These are phyloP conservation scores for Clavispora fructus DNA, from an alignment of 805 yeast species.

Conservation along the genomic window DNA sequence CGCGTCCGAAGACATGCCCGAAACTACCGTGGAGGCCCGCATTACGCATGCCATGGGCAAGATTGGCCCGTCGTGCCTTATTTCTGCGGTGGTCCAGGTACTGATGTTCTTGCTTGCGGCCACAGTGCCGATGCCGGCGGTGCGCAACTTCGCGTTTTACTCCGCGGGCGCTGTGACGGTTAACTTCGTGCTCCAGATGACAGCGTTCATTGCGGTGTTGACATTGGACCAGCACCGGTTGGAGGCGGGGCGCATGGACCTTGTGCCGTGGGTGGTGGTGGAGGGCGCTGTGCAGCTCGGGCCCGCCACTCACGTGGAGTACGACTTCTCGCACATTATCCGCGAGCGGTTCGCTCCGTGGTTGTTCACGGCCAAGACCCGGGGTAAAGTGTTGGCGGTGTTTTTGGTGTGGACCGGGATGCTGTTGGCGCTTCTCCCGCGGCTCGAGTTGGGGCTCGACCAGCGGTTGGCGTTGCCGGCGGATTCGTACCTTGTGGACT, in stretches of 20 bases:
- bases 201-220: constrained; percentile 72
- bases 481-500: constrained; percentile 74
- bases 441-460: constrained; percentile 73
- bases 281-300: constrained; percentile 5
- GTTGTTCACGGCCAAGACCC: constrained; percentile 44
- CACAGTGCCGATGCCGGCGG: constrained; percentile 91
- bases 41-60: constrained; percentile 60
- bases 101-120: constrained; percentile 76
- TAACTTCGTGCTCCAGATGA: constrained; percentile 73
- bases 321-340: constrained; percentile 32
- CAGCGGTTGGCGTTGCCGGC: constrained; percentile 84
- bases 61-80: constrained; percentile 82
- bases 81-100: constrained; percentile 75
- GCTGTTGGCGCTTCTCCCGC: constrained; percentile 66
- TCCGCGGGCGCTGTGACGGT: constrained; percentile 81
- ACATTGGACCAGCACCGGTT: constrained; percentile 60
- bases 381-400: constrained; percentile 43
- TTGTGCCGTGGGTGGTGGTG: constrained; percentile 50
- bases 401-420: constrained; percentile 64
- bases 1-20: constrained; percentile 42
- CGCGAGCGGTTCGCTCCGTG: constrained; percentile 53
- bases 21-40: constrained; percentile 42
- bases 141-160: constrained; percentile 84
- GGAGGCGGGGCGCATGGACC: constrained; percentile 56
- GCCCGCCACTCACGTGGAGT: constrained; percentile 9